Evolutionary conservation across 2,329 filamentous ascomycete genomes (phyloP).

Genomic region (Teratosphaeria nubilosa): DNA sequence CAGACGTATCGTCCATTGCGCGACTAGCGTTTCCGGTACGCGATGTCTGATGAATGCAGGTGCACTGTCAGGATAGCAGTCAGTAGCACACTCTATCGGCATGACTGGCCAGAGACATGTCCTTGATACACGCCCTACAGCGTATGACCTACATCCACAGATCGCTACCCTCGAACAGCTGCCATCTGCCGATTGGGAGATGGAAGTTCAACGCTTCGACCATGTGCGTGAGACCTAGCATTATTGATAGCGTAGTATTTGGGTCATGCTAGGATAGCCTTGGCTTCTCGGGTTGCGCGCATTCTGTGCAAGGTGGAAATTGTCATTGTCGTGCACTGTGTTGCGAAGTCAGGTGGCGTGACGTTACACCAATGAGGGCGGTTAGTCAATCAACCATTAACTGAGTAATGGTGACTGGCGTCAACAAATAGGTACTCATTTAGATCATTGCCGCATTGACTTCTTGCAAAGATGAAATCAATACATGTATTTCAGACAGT

Average conservation of each 20-base stretch:
- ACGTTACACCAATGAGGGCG: not conserved
- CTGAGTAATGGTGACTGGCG: no score
- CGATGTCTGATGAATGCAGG: constrained; percentile 54
- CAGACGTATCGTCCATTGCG: constrained; percentile 51
- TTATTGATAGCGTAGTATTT: not conserved
- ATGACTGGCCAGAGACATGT: not conserved
- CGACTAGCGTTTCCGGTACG: constrained; percentile 55
- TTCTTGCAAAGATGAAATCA: no score
- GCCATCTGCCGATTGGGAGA: constrained; percentile 16
- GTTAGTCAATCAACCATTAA: not conserved
- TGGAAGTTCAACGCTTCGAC: constrained; percentile 16
- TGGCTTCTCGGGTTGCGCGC: not conserved
- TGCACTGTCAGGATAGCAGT: constrained; percentile 42
- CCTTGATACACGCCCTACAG: not conserved
- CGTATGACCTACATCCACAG: constrained; percentile 15
- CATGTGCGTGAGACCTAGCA: not conserved
- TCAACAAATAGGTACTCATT: no score
- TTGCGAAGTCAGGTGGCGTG: not conserved
- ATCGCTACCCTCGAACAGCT: constrained; percentile 24
- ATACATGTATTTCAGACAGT: not conserved
- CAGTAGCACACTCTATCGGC: not conserved
- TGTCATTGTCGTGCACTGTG: not conserved
- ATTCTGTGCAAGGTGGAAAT: not conserved
- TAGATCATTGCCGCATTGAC: no score
- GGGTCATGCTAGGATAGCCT: not conserved